Evolutionary conservation across 2,329 filamentous ascomycete genomes (phyloP).

Genomic region (Exutisphaerella laricina): DNA sequence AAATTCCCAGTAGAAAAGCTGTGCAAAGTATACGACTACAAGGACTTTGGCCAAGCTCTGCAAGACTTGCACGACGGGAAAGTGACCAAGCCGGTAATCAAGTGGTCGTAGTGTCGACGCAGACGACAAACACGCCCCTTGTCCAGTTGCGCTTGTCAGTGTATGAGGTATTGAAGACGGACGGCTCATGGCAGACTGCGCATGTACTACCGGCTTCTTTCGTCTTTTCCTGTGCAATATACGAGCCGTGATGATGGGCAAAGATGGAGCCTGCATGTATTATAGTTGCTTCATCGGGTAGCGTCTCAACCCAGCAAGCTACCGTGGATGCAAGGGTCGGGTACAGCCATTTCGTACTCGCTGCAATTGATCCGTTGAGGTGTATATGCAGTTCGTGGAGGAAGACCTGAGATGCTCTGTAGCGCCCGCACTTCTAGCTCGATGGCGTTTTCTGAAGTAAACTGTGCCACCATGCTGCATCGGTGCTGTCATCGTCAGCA

Average conservation of each 20-base stretch:
- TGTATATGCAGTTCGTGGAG: no score
- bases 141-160: neutral
- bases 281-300: neutral
- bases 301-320: neutral
- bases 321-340: neutral
- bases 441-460: no score
- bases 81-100: constrained; percentile 19
- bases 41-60: constrained; percentile 16
- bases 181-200: neutral
- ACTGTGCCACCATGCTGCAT: no score
- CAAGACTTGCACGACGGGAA: constrained; percentile 18
- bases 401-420: no score
- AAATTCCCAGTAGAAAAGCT: constrained; percentile 23
- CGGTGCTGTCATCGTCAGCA: no score
- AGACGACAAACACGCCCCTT: no score
- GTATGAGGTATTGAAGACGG: neutral
- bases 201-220: neutral
- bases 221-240: neutral
- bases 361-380: no score
- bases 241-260: neutral
- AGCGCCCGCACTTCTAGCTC: no score
- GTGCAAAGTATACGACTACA: constrained; percentile 19
- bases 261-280: neutral
- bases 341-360: no score
- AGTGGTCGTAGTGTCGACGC: constrained; percentile 10